These are phyloP conservation scores for Hyphochytrium catenoides DNA, from an alignment of 352 stramenopile species.

Conservation along the genomic window DNA sequence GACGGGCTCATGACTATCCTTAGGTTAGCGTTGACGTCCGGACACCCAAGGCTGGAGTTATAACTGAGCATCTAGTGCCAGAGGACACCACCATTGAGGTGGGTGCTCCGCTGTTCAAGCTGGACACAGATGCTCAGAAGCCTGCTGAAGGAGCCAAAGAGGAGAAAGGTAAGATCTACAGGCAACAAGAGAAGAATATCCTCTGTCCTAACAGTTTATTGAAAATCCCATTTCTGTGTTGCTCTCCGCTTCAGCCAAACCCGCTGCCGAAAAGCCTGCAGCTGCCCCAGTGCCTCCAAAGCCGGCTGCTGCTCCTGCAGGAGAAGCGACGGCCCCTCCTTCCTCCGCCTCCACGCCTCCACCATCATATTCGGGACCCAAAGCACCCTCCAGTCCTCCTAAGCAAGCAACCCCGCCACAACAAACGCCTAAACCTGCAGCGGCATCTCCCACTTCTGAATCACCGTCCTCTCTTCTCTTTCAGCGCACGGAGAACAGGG, in stretches of 20 bases:
- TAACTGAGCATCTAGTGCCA: slow-evolving; percentile 76
- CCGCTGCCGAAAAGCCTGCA: slow-evolving; percentile 5
- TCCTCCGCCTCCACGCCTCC: slow-evolving; percentile 11
- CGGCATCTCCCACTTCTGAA: slow-evolving; percentile 10
- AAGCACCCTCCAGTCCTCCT: slow-evolving; percentile 11
- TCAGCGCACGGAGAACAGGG: slow-evolving; percentile 45
- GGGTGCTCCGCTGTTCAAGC: slow-evolving; percentile 68
- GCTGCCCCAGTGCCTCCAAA: slow-evolving; percentile 9
- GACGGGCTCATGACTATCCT: too few species aligned
- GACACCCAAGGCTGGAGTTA: slow-evolving; percentile 56
- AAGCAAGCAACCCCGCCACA: slow-evolving; percentile 6
- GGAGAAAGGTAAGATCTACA: too few species aligned
- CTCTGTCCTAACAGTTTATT: too few species aligned
- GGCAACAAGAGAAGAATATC: too few species aligned
- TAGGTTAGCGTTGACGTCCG: slow-evolving; percentile 72
- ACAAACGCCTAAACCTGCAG: slow-evolving; percentile 5
- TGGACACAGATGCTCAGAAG: slow-evolving; percentile 41
- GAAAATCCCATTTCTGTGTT: too few species aligned
- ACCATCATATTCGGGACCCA: slow-evolving; percentile 8
- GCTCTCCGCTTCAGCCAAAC: slow-evolving; percentile 2
- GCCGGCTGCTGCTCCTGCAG: slow-evolving; percentile 8
- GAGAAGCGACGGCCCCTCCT: slow-evolving; percentile 4
- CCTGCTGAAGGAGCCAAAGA: slow-evolving; percentile 11
- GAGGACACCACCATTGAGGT: slow-evolving; percentile 86
- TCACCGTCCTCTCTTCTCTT: slow-evolving; percentile 17